Base-by-base conservation (phyloP, 371 early-diverging fungal species). In the Syncephalastrum contaminatum region DNA sequence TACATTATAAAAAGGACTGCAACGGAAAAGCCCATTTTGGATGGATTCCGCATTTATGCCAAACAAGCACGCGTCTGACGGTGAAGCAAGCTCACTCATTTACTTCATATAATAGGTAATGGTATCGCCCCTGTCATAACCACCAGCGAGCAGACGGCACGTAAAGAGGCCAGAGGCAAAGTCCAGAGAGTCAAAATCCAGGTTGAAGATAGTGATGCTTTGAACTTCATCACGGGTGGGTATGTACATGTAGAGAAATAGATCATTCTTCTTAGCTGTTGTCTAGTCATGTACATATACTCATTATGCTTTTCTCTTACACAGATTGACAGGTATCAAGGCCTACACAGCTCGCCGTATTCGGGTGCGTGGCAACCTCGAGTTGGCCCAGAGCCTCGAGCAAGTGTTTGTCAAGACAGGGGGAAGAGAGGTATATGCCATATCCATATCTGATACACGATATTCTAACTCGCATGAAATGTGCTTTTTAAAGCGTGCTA, bases 211-310 rank as follows among this genome's bases (percentile, higher is more conserved):
- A 43, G 27, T 19, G 70, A 77, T 61, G 53, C 73, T 2, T 40
- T 77, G 16, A 73, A 73, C 43, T 73, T 73, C 53, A 67, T 77
- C 25, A 73, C 73, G 22, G 73, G 76, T 58, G 76, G 73, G 76
- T 76, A 68, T 30, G 36, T 30, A 51, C 24, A n/a, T 22, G 16
- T 30, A 18, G 12, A 3, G 7, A 30, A 2, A 30, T 16, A 48
- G 3, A 12, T 48, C 22, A 4, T 24, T 14, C 15, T 4, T 19
- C n/a, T 22, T 19, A 24, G 5, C 10, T 0, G 36, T 5, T 30
- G 36, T 30, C 5, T 25, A 25, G 16, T 54, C 24, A 14, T 4
- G 4, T 18, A 3, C 8, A 1, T 18, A 20, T 19, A 41, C 42
- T 40, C 4, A 41, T 12, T 42, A 19, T 42, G 4, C 48, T 8